These are phyloP conservation scores for Atkinsonella texensis DNA, from an alignment of 2,329 filamentous ascomycete genomes.

Conservation along the genomic window DNA sequence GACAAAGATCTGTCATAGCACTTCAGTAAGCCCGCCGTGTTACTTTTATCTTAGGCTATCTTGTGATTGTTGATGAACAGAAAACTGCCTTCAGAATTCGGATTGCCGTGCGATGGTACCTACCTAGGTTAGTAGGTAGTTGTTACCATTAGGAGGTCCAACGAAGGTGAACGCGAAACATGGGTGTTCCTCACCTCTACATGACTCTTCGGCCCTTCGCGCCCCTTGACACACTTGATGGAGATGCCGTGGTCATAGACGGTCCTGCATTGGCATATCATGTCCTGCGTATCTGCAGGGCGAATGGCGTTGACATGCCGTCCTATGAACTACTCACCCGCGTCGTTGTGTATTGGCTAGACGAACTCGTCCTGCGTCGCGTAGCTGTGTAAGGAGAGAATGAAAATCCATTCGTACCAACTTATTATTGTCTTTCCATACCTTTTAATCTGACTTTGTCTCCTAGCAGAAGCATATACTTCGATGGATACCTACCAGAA, in stretches of 20 bases:
- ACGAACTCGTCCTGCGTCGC: conserved; percentile 40
- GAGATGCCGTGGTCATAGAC: conserved; percentile 48
- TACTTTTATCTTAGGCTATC: no score
- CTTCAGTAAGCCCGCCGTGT: no score
- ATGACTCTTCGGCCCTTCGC: conserved; percentile 41
- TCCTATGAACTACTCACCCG: conserved; percentile 52
- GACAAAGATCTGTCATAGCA: no score
- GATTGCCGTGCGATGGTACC: no score
- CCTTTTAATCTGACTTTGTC: background rate
- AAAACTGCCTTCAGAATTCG: no score
- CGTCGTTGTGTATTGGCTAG: conserved; percentile 49
- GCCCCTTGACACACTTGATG: conserved; percentile 26
- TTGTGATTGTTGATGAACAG: no score
- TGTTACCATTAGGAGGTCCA: no score
- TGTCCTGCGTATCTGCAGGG: conserved; percentile 46
- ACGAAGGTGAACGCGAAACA: conserved; percentile 9
- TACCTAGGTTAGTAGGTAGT: no score
- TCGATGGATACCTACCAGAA: conserved; percentile 69
- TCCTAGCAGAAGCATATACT: conserved; percentile 52
- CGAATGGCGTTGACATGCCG: conserved; percentile 41
- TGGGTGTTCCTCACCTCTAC: conserved; percentile 51
- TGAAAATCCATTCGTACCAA: background rate
- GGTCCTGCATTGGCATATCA: conserved; percentile 70
- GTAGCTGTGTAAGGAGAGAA: conserved; percentile 45
- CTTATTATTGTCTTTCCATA: background rate